Evolutionary conservation across 306 rosid species (phyloP).

Genomic region (Cucurbita ficifolia): DNA sequence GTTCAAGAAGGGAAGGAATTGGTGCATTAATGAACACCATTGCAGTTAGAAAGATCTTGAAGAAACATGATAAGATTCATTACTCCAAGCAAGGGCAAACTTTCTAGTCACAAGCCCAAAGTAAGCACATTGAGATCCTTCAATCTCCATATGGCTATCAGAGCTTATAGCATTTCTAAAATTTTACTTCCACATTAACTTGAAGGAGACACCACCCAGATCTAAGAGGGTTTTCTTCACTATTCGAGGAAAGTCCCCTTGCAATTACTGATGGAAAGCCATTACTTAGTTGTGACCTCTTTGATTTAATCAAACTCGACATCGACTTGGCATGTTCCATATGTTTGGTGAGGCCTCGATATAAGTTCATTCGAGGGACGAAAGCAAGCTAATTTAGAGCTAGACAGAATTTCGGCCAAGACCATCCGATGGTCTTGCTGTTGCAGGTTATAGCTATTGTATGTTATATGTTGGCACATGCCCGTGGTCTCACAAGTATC

Average conservation of each 20-base stretch:
- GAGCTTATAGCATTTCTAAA: slow-evolving; percentile 94
- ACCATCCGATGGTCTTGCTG: no score
- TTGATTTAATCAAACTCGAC: slow-evolving; percentile 65
- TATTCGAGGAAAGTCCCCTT: slow-evolving; percentile 65
- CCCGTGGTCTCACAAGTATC: no score
- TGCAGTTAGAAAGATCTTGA: slow-evolving; percentile 73
- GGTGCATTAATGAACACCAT: slow-evolving; percentile 73
- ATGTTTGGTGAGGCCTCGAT: slow-evolving; percentile 96
- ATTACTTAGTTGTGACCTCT: slow-evolving; percentile 65
- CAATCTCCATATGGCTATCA: slow-evolving; percentile 93
- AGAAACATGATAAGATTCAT: slow-evolving; percentile 94
- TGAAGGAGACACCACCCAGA: slow-evolving; percentile 42
- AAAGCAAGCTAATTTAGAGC: no score
- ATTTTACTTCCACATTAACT: slow-evolving; percentile 78
- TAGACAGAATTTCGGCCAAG: no score
- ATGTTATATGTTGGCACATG: no score
- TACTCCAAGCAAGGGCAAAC: slow-evolving; percentile 86
- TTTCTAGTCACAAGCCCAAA: slow-evolving; percentile 67
- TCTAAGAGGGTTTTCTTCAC: slow-evolving; percentile 22
- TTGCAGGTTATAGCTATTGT: no score
- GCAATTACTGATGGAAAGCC: slow-evolving; percentile 59
- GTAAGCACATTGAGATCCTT: slow-evolving; percentile 76
- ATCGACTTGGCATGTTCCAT: slow-evolving; percentile 79
- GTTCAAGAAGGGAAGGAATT: slow-evolving; percentile 74
- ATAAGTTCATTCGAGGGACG: no score